Evolutionary conservation across 2,329 filamentous ascomycete genomes (phyloP).

Genomic region (Alternaria postmessia): DNA sequence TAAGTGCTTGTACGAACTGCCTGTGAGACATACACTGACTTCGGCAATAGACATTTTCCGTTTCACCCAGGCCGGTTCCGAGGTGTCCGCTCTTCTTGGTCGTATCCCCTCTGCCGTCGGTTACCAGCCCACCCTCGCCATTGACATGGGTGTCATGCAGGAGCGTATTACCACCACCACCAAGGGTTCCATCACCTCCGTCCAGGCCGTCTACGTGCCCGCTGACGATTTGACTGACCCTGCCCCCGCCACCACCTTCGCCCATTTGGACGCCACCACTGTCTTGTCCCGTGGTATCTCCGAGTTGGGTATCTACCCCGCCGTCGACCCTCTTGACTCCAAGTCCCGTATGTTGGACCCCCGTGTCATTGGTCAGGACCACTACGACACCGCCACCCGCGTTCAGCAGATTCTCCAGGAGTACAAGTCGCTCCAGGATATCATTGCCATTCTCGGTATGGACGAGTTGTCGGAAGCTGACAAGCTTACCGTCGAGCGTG

Average conservation of each 20-base stretch:
- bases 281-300: conserved; percentile 99
- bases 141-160: conserved; percentile 70
- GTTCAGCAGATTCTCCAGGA: conserved; percentile 99
- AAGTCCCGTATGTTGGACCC: conserved; percentile 99
- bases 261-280: conserved; percentile 99
- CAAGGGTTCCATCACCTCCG: conserved; percentile 99
- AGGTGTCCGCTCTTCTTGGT: conserved; percentile 98
- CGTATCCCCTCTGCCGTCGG: conserved; percentile 99
- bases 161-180: conserved; percentile 99
- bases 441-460: conserved; percentile 99
- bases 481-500: conserved; percentile 99
- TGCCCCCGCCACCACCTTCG: conserved; percentile 98
- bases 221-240: conserved; percentile 99
- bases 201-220: conserved; percentile 99
- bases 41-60: too few relatives aligned
- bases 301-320: conserved; percentile 99
- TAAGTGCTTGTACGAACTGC: too few relatives aligned
- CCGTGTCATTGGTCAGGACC: conserved; percentile 96
- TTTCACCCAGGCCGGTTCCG: conserved; percentile 74
- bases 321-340: conserved; percentile 99
- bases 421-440: conserved; percentile 99
- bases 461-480: conserved; percentile 99
- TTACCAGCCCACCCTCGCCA: conserved; percentile 69
- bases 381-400: conserved; percentile 92
- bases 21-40: too few relatives aligned